These are phyloP conservation scores for Aspergillus cejpii DNA, from an alignment of 2,329 filamentous ascomycete species.

Conservation along the genomic window DNA sequence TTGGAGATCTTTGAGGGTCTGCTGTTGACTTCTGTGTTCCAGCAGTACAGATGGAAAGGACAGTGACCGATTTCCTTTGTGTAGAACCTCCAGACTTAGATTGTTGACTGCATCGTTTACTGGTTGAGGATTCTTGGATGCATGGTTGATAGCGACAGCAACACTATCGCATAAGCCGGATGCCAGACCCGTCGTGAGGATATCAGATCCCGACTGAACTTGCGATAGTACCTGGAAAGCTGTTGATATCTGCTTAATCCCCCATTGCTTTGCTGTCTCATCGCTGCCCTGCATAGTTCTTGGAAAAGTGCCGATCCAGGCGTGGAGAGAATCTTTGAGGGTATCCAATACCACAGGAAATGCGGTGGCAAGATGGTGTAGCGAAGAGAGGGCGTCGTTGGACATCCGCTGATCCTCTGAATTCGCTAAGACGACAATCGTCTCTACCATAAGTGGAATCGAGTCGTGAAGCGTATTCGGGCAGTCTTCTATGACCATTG, in stretches of 20 bases:
- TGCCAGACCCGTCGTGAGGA: conserved; percentile 26
- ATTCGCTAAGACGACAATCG: conserved; percentile 62
- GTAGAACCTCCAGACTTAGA: conserved; percentile 27
- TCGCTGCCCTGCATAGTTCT: conserved; percentile 78
- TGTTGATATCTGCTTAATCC: conserved; percentile 69
- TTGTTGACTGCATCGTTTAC: conserved; percentile 17
- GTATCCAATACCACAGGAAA: conserved; percentile 57
- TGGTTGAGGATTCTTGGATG: conserved; percentile 26
- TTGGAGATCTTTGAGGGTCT: conserved; percentile 57
- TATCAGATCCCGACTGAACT: conserved; percentile 46
- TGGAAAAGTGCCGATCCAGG: conserved; percentile 74
- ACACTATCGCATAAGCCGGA: conserved; percentile 70
- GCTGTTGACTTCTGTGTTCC: conserved; percentile 58
- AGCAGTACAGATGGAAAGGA: conserved; percentile 58
- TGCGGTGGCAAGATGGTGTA: conserved; percentile 58
- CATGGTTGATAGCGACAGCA: conserved; percentile 41
- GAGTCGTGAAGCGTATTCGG: conserved; percentile 64
- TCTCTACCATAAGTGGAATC: conserved; percentile 68
- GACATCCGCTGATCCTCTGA: conserved; percentile 42
- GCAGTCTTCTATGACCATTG: conserved; percentile 72
- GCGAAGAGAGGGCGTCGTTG: conserved; percentile 32
- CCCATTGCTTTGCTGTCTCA: conserved; percentile 65
- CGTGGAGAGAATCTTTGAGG: conserved; percentile 65
- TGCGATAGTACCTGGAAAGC: conserved; percentile 61
- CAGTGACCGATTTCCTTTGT: conserved; percentile 17